Conservation (phyloP, 2,329 filamentous ascomycete species). For the Nigrospora sphaerica region DNA sequence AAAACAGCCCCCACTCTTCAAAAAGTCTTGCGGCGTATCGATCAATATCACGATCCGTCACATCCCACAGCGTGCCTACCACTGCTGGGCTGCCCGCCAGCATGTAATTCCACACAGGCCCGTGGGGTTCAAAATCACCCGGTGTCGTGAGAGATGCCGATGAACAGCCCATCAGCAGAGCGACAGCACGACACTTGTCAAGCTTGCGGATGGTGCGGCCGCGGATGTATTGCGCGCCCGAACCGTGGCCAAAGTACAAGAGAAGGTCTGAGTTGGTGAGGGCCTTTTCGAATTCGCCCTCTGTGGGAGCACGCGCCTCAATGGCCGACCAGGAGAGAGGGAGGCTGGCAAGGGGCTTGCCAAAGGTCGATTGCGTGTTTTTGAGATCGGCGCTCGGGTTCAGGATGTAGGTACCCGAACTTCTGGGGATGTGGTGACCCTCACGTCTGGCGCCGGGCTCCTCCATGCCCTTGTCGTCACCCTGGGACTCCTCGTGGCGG, state of each 20-base stretch:
- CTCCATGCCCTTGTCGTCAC: conserved; percentile 1
- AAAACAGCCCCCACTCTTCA: conserved; percentile 77
- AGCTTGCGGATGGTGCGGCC: conserved; percentile 75
- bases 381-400: conserved; percentile 83
- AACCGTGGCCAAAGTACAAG: conserved; percentile 94
- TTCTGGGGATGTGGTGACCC: conserved; percentile 48
- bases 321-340: conserved; percentile 66
- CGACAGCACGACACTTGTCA: conserved; percentile 64
- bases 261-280: conserved; percentile 65
- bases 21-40: conserved; percentile 75
- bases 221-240: conserved; percentile 89
- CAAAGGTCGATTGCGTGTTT: conserved; percentile 71
- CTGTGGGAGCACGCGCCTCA: conserved; percentile 61
- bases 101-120: conserved; percentile 87
- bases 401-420: conserved; percentile 68
- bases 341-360: conserved; percentile 57
- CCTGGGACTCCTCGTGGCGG: not conserved
- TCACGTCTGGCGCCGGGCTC: conserved; percentile 19
- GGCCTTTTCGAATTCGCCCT: conserved; percentile 66
- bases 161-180: conserved; percentile 91
- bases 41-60: conserved; percentile 96
- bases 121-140: conserved; percentile 85
- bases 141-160: conserved; percentile 74
- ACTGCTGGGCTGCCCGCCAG: conserved; percentile 80
- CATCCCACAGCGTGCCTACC: conserved; percentile 93